Percentiles rank a stretch among this genome's conserved stretches.
These are phyloP conservation scores for Lodderomyces jiufengensis DNA, from an alignment of 1,139 yeast genomes.

Conservation along the genomic window DNA sequence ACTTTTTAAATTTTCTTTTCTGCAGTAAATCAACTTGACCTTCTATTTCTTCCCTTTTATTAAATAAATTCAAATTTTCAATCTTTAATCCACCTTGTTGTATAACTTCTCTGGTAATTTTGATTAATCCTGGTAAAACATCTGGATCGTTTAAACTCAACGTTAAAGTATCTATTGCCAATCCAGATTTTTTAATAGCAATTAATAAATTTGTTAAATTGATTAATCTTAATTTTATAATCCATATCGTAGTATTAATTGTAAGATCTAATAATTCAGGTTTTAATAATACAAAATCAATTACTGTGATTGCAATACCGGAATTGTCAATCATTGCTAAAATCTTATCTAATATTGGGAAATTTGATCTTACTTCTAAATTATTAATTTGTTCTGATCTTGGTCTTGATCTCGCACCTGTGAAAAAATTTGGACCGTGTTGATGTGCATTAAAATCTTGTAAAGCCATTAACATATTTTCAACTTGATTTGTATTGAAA, in stretches of 20 bases:
- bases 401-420: background rate
- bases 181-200: conserved; percentile 29
- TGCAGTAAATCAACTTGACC: background rate
- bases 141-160: conserved; percentile 25
- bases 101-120: conserved; percentile 23
- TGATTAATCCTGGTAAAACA: conserved; percentile 28
- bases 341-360: conserved; percentile 24
- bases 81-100: conserved; percentile 19
- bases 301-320: conserved; percentile 22
- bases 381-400: background rate
- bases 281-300: conserved; percentile 24
- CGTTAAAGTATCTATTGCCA: conserved; percentile 24
- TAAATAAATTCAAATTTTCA: conserved; percentile 10
- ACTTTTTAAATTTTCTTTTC: too few relatives aligned
- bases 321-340: conserved; percentile 22
- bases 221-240: conserved; percentile 20
- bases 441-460: conserved; percentile 5
- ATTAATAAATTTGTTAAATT: conserved; percentile 24
- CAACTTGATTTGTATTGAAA: background rate
- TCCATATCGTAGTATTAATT: conserved; percentile 21
- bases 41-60: conserved; percentile 5
- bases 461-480: conserved; percentile 1
- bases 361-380: conserved; percentile 11
- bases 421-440: conserved; percentile 1
- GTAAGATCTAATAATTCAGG: conserved; percentile 24